phyloP scores from a whole-genome alignment of 2,329 filamentous ascomycete species.

The Apiospora kogelbergensis region DNA sequence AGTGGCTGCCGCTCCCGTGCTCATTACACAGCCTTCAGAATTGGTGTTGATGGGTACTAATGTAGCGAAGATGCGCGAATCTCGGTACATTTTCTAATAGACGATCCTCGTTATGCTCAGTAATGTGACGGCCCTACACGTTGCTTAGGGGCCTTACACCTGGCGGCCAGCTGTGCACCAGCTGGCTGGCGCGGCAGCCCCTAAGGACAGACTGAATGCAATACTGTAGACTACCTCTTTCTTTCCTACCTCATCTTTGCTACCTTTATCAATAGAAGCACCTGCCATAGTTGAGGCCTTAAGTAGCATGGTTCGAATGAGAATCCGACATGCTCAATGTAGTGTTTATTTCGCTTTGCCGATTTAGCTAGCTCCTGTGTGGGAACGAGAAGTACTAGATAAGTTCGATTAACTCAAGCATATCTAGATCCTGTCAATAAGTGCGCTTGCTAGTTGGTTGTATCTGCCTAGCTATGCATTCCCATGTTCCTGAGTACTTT shows the following conservation, averaged over 20 bases:
- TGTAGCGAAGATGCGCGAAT: no score
- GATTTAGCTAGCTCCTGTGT: not conserved
- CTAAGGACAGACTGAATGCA: not conserved
- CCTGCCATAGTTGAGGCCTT: conserved; percentile 22
- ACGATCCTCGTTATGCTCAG: no score
- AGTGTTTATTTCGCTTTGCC: not conserved
- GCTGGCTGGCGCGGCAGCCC: not conserved
- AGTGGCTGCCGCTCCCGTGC: no score
- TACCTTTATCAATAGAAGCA: conserved; percentile 23
- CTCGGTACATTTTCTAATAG: no score
- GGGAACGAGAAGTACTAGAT: not conserved
- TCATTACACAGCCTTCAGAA: no score
- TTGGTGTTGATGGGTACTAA: no score
- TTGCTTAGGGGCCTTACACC: not conserved
- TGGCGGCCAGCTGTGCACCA: not conserved
- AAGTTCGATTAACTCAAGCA: not conserved
- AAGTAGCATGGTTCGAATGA: not conserved
- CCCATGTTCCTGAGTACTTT: not conserved
- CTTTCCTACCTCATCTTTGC: not conserved
- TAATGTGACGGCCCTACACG: not conserved
- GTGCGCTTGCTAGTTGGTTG: not conserved
- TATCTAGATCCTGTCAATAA: not conserved
- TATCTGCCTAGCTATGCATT: not conserved
- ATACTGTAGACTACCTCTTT: not conserved
- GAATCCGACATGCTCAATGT: not conserved